phyloP scores from a whole-genome alignment of 345 rosid genomes.

The Anastatica hierochuntica region DNA sequence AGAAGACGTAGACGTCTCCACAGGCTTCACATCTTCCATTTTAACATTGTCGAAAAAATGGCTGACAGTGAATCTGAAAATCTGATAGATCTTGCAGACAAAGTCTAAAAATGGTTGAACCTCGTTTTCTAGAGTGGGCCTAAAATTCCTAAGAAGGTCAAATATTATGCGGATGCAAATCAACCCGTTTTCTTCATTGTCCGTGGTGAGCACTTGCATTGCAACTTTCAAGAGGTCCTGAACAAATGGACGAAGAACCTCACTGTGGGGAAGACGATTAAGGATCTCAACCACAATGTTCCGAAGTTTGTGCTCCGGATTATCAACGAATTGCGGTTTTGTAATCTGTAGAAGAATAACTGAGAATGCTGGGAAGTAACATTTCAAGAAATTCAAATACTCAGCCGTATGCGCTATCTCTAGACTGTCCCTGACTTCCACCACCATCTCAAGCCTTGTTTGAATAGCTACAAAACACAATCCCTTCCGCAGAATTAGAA shows the following conservation, averaged over 20 bases:
- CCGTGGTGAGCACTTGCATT: conserved; percentile 91
- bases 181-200: conserved; percentile 92
- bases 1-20: conserved; percentile 58
- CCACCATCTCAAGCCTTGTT: conserved; percentile 73
- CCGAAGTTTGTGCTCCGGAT: conserved; percentile 82
- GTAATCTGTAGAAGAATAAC: conserved; percentile 63
- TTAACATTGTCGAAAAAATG: conserved; percentile 75
- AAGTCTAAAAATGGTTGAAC: conserved; percentile 95
- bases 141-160: conserved; percentile 87
- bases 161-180: conserved; percentile 92
- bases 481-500: neutral
- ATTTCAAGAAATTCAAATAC: conserved; percentile 84
- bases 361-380: conserved; percentile 92
- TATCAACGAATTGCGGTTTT: conserved; percentile 71
- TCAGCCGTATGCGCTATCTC: conserved; percentile 98
- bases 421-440: conserved; percentile 94
- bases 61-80: conserved; percentile 65
- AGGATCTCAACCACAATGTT: conserved; percentile 91
- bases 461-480: conserved; percentile 50
- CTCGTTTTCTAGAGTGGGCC: conserved; percentile 85
- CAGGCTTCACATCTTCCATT: conserved; percentile 68
- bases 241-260: conserved; percentile 97
- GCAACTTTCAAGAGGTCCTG: conserved; percentile 94
- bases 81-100: conserved; percentile 91
- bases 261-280: conserved; percentile 90